These are phyloP conservation scores for Yamadazyma siamensis DNA, from an alignment of 1,139 yeast genomes.

Conservation along the genomic window DNA sequence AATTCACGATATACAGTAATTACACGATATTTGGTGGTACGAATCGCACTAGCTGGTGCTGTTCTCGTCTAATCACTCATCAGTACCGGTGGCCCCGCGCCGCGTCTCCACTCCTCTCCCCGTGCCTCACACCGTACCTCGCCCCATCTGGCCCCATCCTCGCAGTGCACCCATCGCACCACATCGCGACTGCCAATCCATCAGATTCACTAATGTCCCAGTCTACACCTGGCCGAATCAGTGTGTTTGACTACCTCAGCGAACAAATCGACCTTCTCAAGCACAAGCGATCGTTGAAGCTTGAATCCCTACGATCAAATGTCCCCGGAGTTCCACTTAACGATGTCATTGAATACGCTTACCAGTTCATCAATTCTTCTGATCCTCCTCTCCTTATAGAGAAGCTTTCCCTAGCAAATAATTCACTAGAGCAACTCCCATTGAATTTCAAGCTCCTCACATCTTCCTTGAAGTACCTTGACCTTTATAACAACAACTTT, in stretches of 20 bases:
- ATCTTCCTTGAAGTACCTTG: conserved; percentile 54
- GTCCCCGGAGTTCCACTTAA: conserved; percentile 10
- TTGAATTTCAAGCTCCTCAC: conserved; percentile 42
- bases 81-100: not conserved
- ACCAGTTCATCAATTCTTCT: conserved; percentile 22
- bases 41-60: no score
- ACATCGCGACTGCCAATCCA: not conserved
- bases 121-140: not conserved
- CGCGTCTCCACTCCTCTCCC: not conserved
- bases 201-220: no score
- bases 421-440: conserved; percentile 49
- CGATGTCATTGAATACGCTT: conserved; percentile 25
- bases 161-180: not conserved
- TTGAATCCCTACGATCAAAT: conserved; percentile 13
- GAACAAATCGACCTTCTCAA: conserved; percentile 25
- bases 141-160: not conserved
- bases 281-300: conserved; percentile 20
- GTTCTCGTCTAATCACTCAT: no score
- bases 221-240: conserved; percentile 1
- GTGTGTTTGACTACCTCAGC: conserved; percentile 16
- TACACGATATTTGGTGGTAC: no score
- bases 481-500: conserved; percentile 60
- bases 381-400: conserved; percentile 43
- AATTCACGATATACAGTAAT: no score
- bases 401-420: conserved; percentile 52